These are phyloP conservation scores for Salvia splendens DNA, from an alignment of 257 asterid species.

Conservation along the genomic window DNA sequence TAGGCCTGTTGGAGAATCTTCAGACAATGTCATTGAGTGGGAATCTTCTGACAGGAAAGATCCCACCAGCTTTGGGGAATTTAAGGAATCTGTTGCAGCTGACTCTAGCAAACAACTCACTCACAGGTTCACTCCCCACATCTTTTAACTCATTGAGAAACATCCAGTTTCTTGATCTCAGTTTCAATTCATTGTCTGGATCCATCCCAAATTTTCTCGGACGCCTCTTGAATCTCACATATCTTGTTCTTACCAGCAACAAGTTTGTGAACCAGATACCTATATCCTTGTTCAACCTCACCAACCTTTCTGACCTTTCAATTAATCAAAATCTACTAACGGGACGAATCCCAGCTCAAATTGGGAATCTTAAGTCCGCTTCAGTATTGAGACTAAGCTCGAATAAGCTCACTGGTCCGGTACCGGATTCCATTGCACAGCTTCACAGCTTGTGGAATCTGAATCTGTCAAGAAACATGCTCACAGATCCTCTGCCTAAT, in stretches of 20 bases:
- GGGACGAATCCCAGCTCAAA: conserved; percentile 63
- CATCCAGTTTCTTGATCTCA: conserved; percentile 64
- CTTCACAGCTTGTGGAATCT: conserved; percentile 72
- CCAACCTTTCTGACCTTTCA: conserved; percentile 59
- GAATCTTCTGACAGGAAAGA: conserved; percentile 55
- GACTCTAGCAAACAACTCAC: conserved; percentile 48
- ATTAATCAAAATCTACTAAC: conserved; percentile 63
- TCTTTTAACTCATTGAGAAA: conserved; percentile 41
- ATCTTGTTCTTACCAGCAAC: conserved; percentile 66
- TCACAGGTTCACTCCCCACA: conserved; percentile 58
- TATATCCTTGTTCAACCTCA: conserved; percentile 44
- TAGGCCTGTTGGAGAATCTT: conserved; percentile 49
- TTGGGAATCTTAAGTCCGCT: conserved; percentile 63
- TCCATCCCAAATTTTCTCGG: conserved; percentile 59
- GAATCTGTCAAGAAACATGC: conserved; percentile 66
- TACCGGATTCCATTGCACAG: conserved; percentile 68
- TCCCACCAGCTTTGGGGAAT: conserved; percentile 62
- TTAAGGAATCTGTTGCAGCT: conserved; percentile 55
- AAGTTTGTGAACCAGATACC: conserved; percentile 66
- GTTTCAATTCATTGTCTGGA: conserved; percentile 65
- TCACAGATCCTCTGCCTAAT: conserved; percentile 62
- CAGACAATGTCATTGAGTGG: conserved; percentile 60
- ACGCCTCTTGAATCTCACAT: conserved; percentile 50
- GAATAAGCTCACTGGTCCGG: conserved; percentile 68
- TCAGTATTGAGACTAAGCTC: conserved; percentile 55